These are phyloP conservation scores for Colletotrichum plurivorum DNA, from an alignment of 2,329 filamentous ascomycete species.

Conservation along the genomic window DNA sequence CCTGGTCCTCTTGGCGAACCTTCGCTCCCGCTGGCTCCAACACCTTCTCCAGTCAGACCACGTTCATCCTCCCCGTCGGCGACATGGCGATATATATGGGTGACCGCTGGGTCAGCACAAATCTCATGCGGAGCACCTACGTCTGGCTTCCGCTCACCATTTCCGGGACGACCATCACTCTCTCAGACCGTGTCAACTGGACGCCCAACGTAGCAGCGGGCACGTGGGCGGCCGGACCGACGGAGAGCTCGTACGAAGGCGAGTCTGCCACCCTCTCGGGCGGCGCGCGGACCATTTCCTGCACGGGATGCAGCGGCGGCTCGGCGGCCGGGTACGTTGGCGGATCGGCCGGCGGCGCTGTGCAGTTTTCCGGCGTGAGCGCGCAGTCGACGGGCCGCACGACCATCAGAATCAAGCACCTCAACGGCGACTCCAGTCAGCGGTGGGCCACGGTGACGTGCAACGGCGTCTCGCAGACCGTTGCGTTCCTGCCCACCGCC, in stretches of 20 bases:
- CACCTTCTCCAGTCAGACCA: slow-evolving; percentile 75
- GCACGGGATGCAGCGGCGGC: slow-evolving; percentile 65
- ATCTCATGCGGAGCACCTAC: slow-evolving; percentile 74
- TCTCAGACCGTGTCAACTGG: slow-evolving; percentile 70
- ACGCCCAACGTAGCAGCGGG: slow-evolving; percentile 60
- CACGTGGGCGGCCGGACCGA: slow-evolving; percentile 58
- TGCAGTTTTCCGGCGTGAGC: slow-evolving; percentile 62
- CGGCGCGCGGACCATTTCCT: slow-evolving; percentile 62
- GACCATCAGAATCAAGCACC: slow-evolving; percentile 68
- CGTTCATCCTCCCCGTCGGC: slow-evolving; percentile 66
- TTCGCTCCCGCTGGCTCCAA: slow-evolving; percentile 70
- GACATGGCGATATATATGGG: slow-evolving; percentile 73
- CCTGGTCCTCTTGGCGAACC: slow-evolving; percentile 72
- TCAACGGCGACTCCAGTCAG: slow-evolving; percentile 68
- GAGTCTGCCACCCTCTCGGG: slow-evolving; percentile 63
- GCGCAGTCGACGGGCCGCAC: slow-evolving; percentile 60
- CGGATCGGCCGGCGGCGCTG: slow-evolving; percentile 59
- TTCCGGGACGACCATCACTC: slow-evolving; percentile 63
- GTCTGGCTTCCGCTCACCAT: slow-evolving; percentile 74
- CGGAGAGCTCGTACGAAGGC: slow-evolving; percentile 66
- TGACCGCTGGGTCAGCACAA: slow-evolving; percentile 73
- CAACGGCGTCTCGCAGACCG: slow-evolving; percentile 64
- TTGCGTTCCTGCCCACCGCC: slow-evolving; percentile 69
- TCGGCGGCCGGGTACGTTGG: slow-evolving; percentile 69
- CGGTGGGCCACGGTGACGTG: slow-evolving; percentile 69